phyloP scores from a whole-genome alignment of 2,329 filamentous ascomycete species.

The Microdochium paspali region DNA sequence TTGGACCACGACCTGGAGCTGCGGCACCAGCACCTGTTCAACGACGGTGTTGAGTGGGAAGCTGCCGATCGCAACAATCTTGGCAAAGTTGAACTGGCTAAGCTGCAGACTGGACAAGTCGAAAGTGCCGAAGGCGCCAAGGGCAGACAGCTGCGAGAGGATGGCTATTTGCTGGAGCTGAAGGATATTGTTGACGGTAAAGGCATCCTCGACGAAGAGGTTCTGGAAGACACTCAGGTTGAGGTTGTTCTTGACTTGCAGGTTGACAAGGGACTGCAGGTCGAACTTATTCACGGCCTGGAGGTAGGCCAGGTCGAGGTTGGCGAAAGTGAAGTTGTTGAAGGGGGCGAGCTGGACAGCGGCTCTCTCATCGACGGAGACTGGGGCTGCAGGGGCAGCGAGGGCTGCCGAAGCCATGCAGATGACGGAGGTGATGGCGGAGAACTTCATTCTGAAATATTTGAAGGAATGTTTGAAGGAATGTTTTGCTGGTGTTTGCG shows the following conservation, averaged over 20 bases:
- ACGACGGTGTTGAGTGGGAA: constrained; percentile 23
- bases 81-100: constrained; percentile 19
- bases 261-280: constrained; percentile 17
- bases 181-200: constrained; percentile 36
- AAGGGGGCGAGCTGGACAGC: constrained; percentile 21
- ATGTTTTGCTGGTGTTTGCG: constrained; percentile 14
- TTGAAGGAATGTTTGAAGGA: background rate
- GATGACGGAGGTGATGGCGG: constrained; percentile 27
- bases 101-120: constrained; percentile 32
- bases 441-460: constrained; percentile 37
- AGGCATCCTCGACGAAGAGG: constrained; percentile 33
- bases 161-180: constrained; percentile 23
- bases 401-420: constrained; percentile 20
- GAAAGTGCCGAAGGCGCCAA: constrained; percentile 30
- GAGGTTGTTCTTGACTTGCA: constrained; percentile 27
- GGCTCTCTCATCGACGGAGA: constrained; percentile 24
- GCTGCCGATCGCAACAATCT: constrained; percentile 28
- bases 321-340: constrained; percentile 18
- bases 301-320: constrained; percentile 28
- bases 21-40: constrained; percentile 13
- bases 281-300: constrained; percentile 19
- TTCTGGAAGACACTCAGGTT: constrained; percentile 23
- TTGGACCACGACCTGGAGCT: constrained; percentile 22
- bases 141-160: constrained; percentile 24
- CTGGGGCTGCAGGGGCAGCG: constrained; percentile 32